Evolutionary conservation across 2,329 filamentous ascomycete species (phyloP).

Genomic region (Phaeosphaeria sp.): DNA sequence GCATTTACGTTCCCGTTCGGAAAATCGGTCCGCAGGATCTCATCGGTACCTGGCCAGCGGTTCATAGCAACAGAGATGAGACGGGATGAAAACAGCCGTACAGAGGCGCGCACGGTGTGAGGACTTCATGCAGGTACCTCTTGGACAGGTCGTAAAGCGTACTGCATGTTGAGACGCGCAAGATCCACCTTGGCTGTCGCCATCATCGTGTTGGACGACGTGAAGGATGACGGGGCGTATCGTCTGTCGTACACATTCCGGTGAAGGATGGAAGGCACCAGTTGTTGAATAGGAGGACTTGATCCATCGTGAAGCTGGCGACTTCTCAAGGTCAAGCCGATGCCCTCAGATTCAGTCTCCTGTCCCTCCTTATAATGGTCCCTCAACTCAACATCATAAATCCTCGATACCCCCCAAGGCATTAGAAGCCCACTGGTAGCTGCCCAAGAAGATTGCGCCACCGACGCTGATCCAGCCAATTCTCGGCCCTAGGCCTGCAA

Average conservation of each 20-base stretch:
- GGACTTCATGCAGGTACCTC: not conserved
- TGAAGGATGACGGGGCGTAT: not conserved
- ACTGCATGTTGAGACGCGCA: not conserved
- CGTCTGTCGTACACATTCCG: not conserved
- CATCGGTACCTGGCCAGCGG: not conserved
- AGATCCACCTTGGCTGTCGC: not conserved
- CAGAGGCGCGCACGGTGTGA: not conserved
- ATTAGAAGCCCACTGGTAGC: slow-evolving; percentile 89
- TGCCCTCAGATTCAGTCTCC: not conserved
- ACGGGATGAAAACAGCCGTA: not conserved
- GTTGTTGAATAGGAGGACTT: not conserved
- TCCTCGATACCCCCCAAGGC: slow-evolving; percentile 60
- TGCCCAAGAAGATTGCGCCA: slow-evolving; percentile 92
- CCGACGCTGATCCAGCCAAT: slow-evolving; percentile 95
- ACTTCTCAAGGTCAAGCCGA: not conserved
- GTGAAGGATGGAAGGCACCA: not conserved
- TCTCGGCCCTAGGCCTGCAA: slow-evolving; percentile 78
- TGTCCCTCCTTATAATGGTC: not conserved
- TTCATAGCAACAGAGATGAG: not conserved
- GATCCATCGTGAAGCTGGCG: not conserved
- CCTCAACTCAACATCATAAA: not conserved
- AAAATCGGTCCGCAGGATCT: not conserved
- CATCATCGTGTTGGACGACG: not conserved
- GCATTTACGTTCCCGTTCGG: not conserved
- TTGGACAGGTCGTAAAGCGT: not conserved